Evolutionary conservation across 2,329 filamentous ascomycete species (phyloP).

Genomic region (Trichoderma hamatum): DNA sequence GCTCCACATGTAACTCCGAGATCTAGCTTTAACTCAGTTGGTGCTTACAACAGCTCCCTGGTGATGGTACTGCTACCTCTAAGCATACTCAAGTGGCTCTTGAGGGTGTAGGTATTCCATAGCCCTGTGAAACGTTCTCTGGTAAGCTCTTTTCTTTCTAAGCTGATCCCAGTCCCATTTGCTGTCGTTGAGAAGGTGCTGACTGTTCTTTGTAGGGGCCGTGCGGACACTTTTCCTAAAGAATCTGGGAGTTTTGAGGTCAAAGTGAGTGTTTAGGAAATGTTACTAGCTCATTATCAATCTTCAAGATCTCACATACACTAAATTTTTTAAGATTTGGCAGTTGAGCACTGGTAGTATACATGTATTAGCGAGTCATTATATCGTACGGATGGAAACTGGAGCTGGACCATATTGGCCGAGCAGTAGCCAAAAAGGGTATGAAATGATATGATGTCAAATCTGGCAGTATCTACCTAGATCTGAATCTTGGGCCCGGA

Average conservation of each 20-base stretch:
- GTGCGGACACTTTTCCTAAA: no score
- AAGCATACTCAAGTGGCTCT: not conserved
- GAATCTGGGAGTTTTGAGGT: no score
- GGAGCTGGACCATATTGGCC: no score
- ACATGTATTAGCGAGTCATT: not conserved
- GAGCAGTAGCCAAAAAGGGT: not conserved
- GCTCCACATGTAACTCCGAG: not conserved
- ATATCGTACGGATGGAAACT: no score
- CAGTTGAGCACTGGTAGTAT: not conserved
- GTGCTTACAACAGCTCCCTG: not conserved
- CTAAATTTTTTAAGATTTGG: not conserved
- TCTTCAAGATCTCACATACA: not conserved
- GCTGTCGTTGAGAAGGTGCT: not conserved
- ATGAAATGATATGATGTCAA: not conserved
- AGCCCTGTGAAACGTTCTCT: no score
- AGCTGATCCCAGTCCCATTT: not conserved
- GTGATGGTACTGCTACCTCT: not conserved
- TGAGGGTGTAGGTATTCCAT: not conserved
- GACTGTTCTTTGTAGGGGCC: no score
- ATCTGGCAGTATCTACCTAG: not conserved
- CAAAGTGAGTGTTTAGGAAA: no score
- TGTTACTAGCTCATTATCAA: not conserved
- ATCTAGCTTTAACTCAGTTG: not conserved
- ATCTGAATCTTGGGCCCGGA: not conserved
- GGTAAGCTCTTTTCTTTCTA: no score